phyloP scores from a whole-genome alignment of 768 basidiomycete genomes.

The Hydnomerulius pinastri region DNA sequence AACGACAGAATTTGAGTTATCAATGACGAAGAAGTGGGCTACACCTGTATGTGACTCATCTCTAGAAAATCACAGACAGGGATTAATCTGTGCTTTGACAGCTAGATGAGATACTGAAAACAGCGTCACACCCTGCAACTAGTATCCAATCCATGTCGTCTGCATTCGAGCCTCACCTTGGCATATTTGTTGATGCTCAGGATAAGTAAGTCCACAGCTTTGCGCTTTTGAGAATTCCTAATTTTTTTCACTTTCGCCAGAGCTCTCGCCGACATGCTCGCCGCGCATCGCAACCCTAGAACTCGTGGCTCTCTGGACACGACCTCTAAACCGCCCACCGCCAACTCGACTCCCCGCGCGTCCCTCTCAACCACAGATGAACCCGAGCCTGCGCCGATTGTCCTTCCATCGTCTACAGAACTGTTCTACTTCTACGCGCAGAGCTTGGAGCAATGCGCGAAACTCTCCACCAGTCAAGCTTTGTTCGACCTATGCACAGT shows the following conservation, averaged over 20 bases:
- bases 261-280: slow-evolving; percentile 88
- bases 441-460: slow-evolving; percentile 91
- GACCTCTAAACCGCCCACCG: slow-evolving; percentile 24
- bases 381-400: slow-evolving; percentile 53
- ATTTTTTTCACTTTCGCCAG: slow-evolving; percentile 39
- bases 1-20: slow-evolving; percentile 84
- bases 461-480: slow-evolving; percentile 81
- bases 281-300: slow-evolving; percentile 67
- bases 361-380: slow-evolving; percentile 44
- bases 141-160: slow-evolving; percentile 72
- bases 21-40: slow-evolving; percentile 81
- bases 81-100: slow-evolving; percentile 26
- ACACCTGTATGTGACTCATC: slow-evolving; percentile 53
- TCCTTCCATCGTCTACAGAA: slow-evolving; percentile 93
- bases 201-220: slow-evolving; percentile 69
- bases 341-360: slow-evolving; percentile 34
- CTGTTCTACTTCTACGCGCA: slow-evolving; percentile 97
- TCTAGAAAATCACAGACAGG: not conserved
- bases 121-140: slow-evolving; percentile 50
- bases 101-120: slow-evolving; percentile 67
- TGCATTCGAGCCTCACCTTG: slow-evolving; percentile 92
- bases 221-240: not conserved
- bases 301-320: slow-evolving; percentile 71
- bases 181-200: slow-evolving; percentile 93
- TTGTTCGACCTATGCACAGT: slow-evolving; percentile 79